phyloP scores from a whole-genome alignment of 2,329 filamentous ascomycete species.

The Fusarium chuoi region DNA sequence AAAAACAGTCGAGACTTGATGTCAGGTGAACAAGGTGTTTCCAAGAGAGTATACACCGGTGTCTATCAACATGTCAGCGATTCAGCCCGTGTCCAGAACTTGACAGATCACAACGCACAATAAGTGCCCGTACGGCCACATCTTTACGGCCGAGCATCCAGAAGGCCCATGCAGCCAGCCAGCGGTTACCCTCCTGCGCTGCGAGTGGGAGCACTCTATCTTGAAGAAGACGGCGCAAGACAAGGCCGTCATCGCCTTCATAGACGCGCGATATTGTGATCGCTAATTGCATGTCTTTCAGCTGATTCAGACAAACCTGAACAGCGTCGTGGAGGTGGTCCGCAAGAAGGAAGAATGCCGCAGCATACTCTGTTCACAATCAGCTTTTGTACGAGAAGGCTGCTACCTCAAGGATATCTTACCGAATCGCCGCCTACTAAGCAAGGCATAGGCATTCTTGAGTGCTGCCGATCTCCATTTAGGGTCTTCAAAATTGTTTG shows the following conservation, averaged over 20 bases:
- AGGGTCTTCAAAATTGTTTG: slow-evolving; percentile 89
- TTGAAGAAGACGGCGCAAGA: slow-evolving; percentile 78
- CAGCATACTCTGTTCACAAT: slow-evolving; percentile 81
- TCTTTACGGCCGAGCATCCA: slow-evolving; percentile 87
- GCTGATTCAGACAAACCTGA: slow-evolving; percentile 84
- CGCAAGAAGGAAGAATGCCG: slow-evolving; percentile 93
- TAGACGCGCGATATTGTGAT: slow-evolving; percentile 89
- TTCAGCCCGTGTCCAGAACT: not conserved
- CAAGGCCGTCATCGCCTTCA: slow-evolving; percentile 82
- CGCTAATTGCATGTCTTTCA: slow-evolving; percentile 89
- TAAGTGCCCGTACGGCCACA: slow-evolving; percentile 84
- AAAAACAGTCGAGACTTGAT: slow-evolving; percentile 82
- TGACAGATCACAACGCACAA: slow-evolving; percentile 65
- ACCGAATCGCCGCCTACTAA: slow-evolving; percentile 91
- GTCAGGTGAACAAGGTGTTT: slow-evolving; percentile 74
- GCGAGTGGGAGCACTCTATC: slow-evolving; percentile 84
- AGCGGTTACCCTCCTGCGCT: slow-evolving; percentile 84
- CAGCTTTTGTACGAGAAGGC: slow-evolving; percentile 23
- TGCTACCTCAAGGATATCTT: slow-evolving; percentile 40
- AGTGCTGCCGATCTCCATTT: slow-evolving; percentile 90
- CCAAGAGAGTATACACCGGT: slow-evolving; percentile 79
- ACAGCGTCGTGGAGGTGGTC: slow-evolving; percentile 87
- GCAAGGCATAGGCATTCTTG: slow-evolving; percentile 95
- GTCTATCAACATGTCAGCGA: slow-evolving; percentile 60
- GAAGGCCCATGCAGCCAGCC: slow-evolving; percentile 95